Evolutionary conservation across 306 rosid genomes (phyloP).

Genomic region (Pyrus bretschneideri): DNA sequence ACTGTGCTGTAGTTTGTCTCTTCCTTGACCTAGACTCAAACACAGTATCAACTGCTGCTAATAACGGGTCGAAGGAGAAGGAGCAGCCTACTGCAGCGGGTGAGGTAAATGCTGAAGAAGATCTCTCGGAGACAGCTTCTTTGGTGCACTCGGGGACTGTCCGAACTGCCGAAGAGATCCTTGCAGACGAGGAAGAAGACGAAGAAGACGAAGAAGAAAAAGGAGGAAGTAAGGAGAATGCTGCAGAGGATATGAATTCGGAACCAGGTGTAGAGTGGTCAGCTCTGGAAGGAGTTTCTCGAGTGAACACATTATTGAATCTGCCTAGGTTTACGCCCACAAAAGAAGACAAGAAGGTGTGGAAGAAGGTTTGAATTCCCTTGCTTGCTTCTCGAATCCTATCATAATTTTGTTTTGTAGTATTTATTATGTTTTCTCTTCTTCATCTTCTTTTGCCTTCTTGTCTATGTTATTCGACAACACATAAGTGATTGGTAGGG

Average conservation of each 20-base stretch:
- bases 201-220: not conserved
- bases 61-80: conserved; percentile 36
- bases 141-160: conserved; percentile 43
- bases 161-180: conserved; percentile 30
- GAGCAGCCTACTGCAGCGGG: conserved; percentile 31
- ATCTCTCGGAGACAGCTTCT: conserved; percentile 18
- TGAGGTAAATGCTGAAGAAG: conserved; percentile 30
- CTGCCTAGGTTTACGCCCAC: conserved; percentile 90
- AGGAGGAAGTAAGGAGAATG: conserved; percentile 31
- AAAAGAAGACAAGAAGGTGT: conserved; percentile 45
- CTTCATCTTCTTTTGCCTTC: conserved; percentile 12
- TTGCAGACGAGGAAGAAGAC: conserved; percentile 5
- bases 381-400: not conserved
- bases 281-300: conserved; percentile 94
- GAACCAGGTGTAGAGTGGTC: conserved; percentile 76
- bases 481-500: conserved; percentile 22
- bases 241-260: conserved; percentile 33
- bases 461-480: conserved; percentile 19
- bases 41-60: conserved; percentile 42
- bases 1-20: conserved; percentile 93
- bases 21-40: conserved; percentile 49
- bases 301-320: conserved; percentile 83
- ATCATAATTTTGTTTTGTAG: not conserved
- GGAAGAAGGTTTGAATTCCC: conserved; percentile 14
- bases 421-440: conserved; percentile 16